Conservation (phyloP, 2,329 filamentous ascomycete genomes). For the Pseudopithomyces maydicus region DNA sequence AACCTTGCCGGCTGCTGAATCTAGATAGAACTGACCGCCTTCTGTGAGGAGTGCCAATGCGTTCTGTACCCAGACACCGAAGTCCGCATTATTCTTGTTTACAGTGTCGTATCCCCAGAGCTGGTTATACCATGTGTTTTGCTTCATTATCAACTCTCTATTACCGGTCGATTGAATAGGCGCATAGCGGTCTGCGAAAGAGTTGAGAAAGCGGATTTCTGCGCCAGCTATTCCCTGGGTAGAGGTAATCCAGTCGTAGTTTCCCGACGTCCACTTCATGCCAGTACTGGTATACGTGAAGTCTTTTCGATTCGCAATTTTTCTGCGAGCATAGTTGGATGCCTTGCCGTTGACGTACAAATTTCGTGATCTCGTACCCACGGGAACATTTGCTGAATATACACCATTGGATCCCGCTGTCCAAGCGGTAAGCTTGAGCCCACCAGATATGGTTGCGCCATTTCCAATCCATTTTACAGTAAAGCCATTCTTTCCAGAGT, state of each 20-base stretch:
- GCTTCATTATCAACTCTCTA: constrained; percentile 17
- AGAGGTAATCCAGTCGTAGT: constrained; percentile 20
- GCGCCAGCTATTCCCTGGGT: constrained; percentile 14
- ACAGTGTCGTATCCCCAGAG: constrained; percentile 20
- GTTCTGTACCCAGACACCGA: constrained; percentile 24
- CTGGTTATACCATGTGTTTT: constrained; percentile 18
- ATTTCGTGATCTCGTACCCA: constrained; percentile 17
- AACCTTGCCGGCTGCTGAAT: constrained; percentile 17
- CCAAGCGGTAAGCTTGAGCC: constrained; percentile 15
- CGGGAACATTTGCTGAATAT: constrained; percentile 14
- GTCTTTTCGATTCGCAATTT: constrained; percentile 18
- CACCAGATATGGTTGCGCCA: constrained; percentile 15
- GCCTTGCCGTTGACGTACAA: constrained; percentile 22
- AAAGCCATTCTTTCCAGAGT: constrained; percentile 17
- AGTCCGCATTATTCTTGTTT: constrained; percentile 17
- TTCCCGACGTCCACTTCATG: constrained; percentile 14
- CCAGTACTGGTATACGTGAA: constrained; percentile 13
- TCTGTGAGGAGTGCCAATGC: constrained; percentile 16
- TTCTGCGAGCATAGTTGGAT: constrained; percentile 19
- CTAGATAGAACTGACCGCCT: constrained; percentile 20
- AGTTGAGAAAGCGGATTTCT: constrained; percentile 22
- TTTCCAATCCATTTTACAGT: constrained; percentile 16
- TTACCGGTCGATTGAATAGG: constrained; percentile 14
- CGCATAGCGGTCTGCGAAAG: constrained; percentile 19
- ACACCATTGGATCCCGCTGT: constrained; percentile 14